Base-by-base conservation (phyloP, 192 early-diverging fungal genomes). In the Cladochytrium replicatum region DNA sequence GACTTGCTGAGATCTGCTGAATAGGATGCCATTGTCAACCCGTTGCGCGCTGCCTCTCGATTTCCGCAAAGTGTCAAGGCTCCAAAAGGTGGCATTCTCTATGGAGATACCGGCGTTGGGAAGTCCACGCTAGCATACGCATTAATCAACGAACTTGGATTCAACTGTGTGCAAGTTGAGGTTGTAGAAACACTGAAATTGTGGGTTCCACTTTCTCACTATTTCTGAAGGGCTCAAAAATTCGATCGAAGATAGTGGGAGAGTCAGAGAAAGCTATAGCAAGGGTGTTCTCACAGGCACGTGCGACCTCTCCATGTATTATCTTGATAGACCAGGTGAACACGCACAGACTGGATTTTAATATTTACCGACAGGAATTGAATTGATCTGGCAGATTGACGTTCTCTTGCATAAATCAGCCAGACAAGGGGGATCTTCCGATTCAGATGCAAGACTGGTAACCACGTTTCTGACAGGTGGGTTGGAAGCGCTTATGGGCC, bases 211-310 rank as follows among this genome's bases (percentile, higher is more conserved):
- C 29, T 25, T 29, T 25, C 28, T 22, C n/a, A n/a, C n/a, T n/a
- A n/a, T n/a, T n/a, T 15, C 32, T 26, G 13, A 43, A 84, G 76
- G 72, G 85, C 29, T 78, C 92, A 0, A 83, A 88, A 62, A 61
- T 97, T 25, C 72, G 86, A 41, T 93, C 89, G 22, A 92, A 92
- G 61, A 60, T 93, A 19, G 87, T 97, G n/a, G 93, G 93, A 32
- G 89, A 93, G 63, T 86, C 88, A 0, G 93, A 97, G 50, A 74
- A 83, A 43, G 81, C 81, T 29, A 83, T 97, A 58, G 80, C 84
- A 4, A 74, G 70, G 4, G 63, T 93, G 46, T 97, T 97, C 75
- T 66, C 78, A 1, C 77, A 84, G 53, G 93, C 88, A 24, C 73
- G 87, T 42, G 61, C 79, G 37, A 85, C 75, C 60, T 68, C 89